phyloP scores from a whole-genome alignment of 768 basidiomycete species.

The Amanita polypyramis region DNA sequence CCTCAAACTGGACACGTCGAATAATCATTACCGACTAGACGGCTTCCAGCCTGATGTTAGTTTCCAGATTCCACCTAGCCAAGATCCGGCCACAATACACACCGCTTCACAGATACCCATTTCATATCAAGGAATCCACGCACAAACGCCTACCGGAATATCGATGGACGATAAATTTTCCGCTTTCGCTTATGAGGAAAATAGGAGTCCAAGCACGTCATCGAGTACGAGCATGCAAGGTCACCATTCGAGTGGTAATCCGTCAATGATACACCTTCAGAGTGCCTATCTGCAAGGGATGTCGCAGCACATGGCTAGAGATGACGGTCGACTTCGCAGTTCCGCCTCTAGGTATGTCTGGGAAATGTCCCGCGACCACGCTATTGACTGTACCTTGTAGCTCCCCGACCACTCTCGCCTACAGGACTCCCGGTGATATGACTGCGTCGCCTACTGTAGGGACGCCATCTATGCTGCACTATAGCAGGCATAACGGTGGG shows the following conservation, averaged over 20 bases:
- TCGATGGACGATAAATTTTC: not conserved
- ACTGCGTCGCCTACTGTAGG: not conserved
- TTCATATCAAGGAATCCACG: slow-evolving; percentile 1
- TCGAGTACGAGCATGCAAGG: slow-evolving; percentile 5
- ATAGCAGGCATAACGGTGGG: not conserved
- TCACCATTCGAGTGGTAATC: not conserved
- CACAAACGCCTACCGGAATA: not conserved
- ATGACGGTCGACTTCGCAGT: not conserved
- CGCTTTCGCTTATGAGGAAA: not conserved
- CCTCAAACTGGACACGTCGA: slow-evolving; percentile 18
- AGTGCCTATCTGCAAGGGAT: slow-evolving; percentile 1
- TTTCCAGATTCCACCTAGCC: not conserved
- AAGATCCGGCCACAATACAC: not conserved
- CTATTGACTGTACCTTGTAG: not conserved
- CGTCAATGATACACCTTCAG: not conserved
- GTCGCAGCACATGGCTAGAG: not conserved
- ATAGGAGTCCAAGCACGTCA: slow-evolving; percentile 6
- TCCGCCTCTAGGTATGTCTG: not conserved
- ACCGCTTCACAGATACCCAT: not conserved
- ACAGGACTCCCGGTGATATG: not conserved
- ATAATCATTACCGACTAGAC: slow-evolving; percentile 8
- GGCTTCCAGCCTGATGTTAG: not conserved
- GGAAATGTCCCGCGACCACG: not conserved
- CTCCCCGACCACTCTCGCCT: not conserved
- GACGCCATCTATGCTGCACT: not conserved